Conservation (phyloP, 495 filamentous ascomycete species). For the Podospora fimiseda region DNA sequence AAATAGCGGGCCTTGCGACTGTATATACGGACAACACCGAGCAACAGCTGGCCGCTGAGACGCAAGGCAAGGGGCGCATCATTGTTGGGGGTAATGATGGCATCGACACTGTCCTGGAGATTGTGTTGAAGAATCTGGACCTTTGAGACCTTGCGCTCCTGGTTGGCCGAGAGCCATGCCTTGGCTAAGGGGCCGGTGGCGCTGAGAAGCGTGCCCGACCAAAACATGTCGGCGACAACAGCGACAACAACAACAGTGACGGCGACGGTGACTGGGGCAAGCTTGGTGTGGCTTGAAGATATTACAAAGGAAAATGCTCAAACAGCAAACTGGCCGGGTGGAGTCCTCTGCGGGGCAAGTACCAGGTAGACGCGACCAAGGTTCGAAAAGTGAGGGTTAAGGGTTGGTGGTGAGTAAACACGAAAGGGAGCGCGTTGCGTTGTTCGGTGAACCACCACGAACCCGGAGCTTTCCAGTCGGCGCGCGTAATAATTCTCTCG, state of each 20-base stretch:
- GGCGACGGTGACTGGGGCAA: constrained; percentile 21
- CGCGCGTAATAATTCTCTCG: constrained; percentile 10
- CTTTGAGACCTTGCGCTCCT: constrained; percentile 96
- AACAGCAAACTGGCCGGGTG: too few species aligned
- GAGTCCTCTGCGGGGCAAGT: constrained; percentile 1
- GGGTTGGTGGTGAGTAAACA: constrained; percentile 32
- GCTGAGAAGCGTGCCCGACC: constrained; percentile 90
- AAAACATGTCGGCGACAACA: constrained; percentile 71
- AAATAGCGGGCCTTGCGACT: constrained; percentile 94
- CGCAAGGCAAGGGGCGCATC: constrained; percentile 93
- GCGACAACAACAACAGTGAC: constrained; percentile 27
- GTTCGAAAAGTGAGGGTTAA: constrained; percentile 1
- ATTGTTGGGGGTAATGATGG: constrained; percentile 79
- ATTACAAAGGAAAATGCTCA: constrained; percentile 7
- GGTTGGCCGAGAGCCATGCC: constrained; percentile 95
- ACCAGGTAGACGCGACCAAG: constrained; percentile 4
- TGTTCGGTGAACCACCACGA: constrained; percentile 22
- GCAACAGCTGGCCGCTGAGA: constrained; percentile 83
- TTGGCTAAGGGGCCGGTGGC: constrained; percentile 95
- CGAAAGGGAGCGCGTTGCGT: constrained; percentile 32
- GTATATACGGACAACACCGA: constrained; percentile 96
- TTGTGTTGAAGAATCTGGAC: constrained; percentile 88
- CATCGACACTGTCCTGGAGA: constrained; percentile 85
- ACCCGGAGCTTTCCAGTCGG: not conserved
- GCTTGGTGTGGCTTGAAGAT: too few species aligned